Conservation (phyloP, 2,329 filamentous ascomycete species). For the Didymella segeticola region DNA sequence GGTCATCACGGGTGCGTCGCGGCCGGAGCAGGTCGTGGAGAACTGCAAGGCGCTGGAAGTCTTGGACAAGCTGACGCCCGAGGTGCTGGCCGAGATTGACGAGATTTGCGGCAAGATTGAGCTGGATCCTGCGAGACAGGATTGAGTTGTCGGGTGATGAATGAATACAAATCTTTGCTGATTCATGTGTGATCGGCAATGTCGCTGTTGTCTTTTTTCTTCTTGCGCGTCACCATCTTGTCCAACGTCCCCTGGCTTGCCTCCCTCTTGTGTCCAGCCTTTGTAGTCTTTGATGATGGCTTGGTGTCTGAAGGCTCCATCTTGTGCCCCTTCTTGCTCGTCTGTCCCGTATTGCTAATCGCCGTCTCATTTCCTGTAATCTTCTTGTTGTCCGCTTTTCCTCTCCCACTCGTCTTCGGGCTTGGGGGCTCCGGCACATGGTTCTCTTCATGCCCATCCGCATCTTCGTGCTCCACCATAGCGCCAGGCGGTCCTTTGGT, state of each 20-base stretch:
- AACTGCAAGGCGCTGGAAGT: constrained; percentile 54
- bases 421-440: constrained; percentile 12
- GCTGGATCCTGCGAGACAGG: constrained; percentile 5
- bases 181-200: constrained; percentile 26
- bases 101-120: constrained; percentile 21
- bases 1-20: constrained; percentile 38
- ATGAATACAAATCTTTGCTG: too few species aligned
- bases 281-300: constrained; percentile 21
- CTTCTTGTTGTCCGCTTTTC: constrained; percentile 66
- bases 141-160: too few species aligned
- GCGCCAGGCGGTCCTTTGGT: constrained; percentile 50
- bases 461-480: constrained; percentile 39
- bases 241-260: constrained; percentile 57
- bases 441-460: constrained; percentile 23
- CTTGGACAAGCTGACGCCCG: constrained; percentile 53
- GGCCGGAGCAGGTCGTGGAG: constrained; percentile 41
- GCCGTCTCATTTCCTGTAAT: constrained; percentile 61
- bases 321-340: constrained; percentile 61
- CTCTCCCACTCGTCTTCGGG: constrained; percentile 25
- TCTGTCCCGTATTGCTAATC: constrained; percentile 8
- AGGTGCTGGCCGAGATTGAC: constrained; percentile 54
- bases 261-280: constrained; percentile 65
- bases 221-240: constrained; percentile 40
- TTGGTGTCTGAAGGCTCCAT: constrained; percentile 7
- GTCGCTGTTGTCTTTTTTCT: constrained; percentile 32